Evolutionary conservation across 129 eudicot genomes (phyloP).

Genomic region (Flaveria brownii): DNA sequence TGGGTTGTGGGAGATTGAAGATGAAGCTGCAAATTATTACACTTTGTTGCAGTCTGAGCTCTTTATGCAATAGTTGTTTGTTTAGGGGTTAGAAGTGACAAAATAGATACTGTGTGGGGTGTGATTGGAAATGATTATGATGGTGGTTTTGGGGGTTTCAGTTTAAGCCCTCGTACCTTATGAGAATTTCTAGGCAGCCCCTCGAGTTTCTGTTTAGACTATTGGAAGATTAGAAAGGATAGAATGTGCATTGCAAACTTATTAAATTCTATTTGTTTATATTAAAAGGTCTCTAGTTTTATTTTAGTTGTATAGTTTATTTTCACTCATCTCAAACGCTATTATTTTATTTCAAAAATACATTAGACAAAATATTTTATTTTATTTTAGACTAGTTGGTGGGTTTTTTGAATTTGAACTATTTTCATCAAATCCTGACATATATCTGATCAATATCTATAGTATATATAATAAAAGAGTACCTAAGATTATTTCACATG

Average conservation of each 20-base stretch:
- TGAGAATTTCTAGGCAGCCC: not conserved
- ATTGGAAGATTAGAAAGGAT: conserved; percentile 21
- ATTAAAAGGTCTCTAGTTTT: not conserved
- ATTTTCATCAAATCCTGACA: too few species aligned
- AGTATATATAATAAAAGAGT: too few species aligned
- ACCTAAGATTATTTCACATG: too few species aligned
- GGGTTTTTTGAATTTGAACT: too few species aligned
- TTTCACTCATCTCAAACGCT: not conserved
- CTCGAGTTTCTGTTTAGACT: conserved; percentile 19
- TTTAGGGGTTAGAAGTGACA: conserved; percentile 38
- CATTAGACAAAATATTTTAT: too few species aligned
- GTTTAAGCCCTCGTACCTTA: conserved; percentile 28
- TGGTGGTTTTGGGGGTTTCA: conserved; percentile 31
- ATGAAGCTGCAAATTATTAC: conserved; percentile 82
- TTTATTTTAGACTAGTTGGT: too few species aligned
- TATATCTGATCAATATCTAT: too few species aligned
- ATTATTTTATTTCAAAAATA: not conserved
- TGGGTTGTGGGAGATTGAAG: conserved; percentile 90
- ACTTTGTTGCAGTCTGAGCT: conserved; percentile 72
- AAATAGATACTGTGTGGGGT: conserved; percentile 5
- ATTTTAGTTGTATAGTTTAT: not conserved
- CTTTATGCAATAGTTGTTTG: conserved; percentile 46
- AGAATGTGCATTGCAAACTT: conserved; percentile 17
- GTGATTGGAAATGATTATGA: not conserved
- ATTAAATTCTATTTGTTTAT: conserved; percentile 20